phyloP scores from a whole-genome alignment of 495 filamentous ascomycete genomes.

The Penicillium angulare region DNA sequence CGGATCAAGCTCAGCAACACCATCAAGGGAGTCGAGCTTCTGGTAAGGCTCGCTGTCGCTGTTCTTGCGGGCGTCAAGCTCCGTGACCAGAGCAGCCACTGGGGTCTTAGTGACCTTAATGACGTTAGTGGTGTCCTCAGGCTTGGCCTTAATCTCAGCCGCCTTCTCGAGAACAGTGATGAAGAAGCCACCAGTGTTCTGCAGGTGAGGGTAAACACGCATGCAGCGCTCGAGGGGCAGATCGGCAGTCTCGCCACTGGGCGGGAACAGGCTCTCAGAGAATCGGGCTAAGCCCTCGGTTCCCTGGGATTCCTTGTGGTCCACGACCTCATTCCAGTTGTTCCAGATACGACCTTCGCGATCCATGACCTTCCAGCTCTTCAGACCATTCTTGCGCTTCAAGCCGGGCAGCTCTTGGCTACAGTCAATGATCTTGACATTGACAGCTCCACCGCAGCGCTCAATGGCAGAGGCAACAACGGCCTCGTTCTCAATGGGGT shows the following conservation, averaged over 20 bases:
- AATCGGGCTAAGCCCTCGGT: slow-evolving; percentile 61
- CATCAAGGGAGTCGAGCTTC: slow-evolving; percentile 53
- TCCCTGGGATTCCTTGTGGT: slow-evolving; percentile 56
- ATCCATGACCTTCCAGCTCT: slow-evolving; percentile 84
- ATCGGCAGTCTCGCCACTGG: slow-evolving; percentile 49
- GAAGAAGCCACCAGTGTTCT: slow-evolving; percentile 97
- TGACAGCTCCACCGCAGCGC: slow-evolving; percentile 78
- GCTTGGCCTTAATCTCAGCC: slow-evolving; percentile 79
- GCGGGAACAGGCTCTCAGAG: slow-evolving; percentile 80
- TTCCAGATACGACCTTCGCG: slow-evolving; percentile 72
- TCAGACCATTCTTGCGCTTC: slow-evolving; percentile 70
- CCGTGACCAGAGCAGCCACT: slow-evolving; percentile 54
- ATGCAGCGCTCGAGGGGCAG: slow-evolving; percentile 89
- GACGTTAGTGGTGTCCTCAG: slow-evolving; percentile 65
- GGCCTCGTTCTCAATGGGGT: slow-evolving; percentile 96
- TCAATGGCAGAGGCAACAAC: slow-evolving; percentile 83
- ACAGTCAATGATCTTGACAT: slow-evolving; percentile 82
- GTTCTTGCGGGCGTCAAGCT: slow-evolving; percentile 51
- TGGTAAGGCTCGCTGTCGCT: slow-evolving; percentile 35
- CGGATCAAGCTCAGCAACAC: slow-evolving; percentile 37
- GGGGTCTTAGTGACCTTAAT: slow-evolving; percentile 47
- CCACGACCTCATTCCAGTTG: slow-evolving; percentile 71
- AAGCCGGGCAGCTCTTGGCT: slow-evolving; percentile 71
- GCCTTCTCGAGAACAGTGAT: slow-evolving; percentile 92
- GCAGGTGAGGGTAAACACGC: slow-evolving; percentile 89